Conservation (phyloP, 306 rosid species). For the Rosa lucieae region DNA sequence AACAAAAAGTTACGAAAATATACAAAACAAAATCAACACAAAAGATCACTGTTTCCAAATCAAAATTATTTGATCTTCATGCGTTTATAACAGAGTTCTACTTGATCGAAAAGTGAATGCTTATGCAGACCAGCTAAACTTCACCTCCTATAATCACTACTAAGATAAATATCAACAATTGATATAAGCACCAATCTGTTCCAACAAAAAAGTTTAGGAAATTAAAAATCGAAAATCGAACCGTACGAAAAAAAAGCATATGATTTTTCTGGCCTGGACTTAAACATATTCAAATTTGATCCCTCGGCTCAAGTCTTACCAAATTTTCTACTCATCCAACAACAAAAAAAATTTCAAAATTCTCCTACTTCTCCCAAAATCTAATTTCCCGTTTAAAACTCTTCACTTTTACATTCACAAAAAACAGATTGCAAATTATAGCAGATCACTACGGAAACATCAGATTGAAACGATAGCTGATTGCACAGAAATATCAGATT, state of each 20-base stretch:
- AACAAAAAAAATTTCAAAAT: background rate
- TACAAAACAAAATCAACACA: background rate
- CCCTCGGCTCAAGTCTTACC: background rate
- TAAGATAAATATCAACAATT: background rate
- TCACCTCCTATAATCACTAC: background rate
- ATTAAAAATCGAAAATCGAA: background rate
- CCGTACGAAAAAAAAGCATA: background rate
- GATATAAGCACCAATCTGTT: background rate
- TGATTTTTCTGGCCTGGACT: background rate
- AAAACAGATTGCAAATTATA: background rate
- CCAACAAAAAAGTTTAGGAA: background rate
- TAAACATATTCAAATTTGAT: background rate
- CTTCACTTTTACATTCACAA: background rate
- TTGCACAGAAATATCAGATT: constrained; percentile 15
- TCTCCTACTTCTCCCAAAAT: background rate
- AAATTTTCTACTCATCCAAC: background rate
- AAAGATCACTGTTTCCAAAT: background rate
- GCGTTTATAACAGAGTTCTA: background rate
- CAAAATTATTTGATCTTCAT: background rate
- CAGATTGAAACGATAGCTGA: background rate
- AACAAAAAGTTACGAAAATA: background rate
- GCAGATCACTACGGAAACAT: constrained; percentile 6
- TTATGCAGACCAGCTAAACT: background rate
- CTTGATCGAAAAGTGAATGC: background rate
- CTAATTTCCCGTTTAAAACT: background rate